Evolutionary conservation across 73 alveolate genomes (phyloP), one percentile per base, ranked within the genome.

Genomic region (Paramecium pentaurelia): DNA sequence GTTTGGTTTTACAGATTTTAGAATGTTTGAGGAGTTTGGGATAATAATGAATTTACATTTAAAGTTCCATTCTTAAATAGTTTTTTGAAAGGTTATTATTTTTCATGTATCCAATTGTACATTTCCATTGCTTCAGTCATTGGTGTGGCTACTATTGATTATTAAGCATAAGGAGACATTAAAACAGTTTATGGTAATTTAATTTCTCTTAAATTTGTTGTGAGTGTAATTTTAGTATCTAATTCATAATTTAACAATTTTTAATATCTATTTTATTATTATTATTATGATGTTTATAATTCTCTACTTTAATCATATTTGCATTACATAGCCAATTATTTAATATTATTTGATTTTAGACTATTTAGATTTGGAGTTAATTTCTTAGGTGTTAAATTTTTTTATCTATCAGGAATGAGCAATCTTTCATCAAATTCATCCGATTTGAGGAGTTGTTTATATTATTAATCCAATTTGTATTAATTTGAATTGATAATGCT

Each of bases 91-190:
- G 91, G 91, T 6, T 25, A 32, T 49, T 80, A 44, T 80, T 80
- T 80, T 40, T 80, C 91, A 80, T 80, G 71, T 9, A 80, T 45
- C 91, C 91, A 80, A 80, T 80, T 80, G 27, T 80, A 80, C 91
- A 80, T 80, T 80, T 80, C 91, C 91, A 80, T 80, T 20, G 91
- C 91, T 80, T 80, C 91, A 18, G 77, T 80, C 91, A 80, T 80
- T 20, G 91, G 91, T 20, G 91, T 80, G 45, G 91, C 91, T 10
- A 80, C 73, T 25, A 80, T 80, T 4, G 47, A 80, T 80, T 80
- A 49, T 49, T 80, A 49, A 6, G 91, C 91, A 80, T 80, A 80
- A 38, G 91, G 91, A 22, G 91, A 80, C 91, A 80, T 80, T 49
- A 80, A 49, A 0, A 80, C 73, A 47, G 47, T 80, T 80, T 80